Evolutionary conservation across 2,329 filamentous ascomycete species (phyloP), one percentile per base, ranked within the genome.

Genomic region (Aplosporella prunicola): DNA sequence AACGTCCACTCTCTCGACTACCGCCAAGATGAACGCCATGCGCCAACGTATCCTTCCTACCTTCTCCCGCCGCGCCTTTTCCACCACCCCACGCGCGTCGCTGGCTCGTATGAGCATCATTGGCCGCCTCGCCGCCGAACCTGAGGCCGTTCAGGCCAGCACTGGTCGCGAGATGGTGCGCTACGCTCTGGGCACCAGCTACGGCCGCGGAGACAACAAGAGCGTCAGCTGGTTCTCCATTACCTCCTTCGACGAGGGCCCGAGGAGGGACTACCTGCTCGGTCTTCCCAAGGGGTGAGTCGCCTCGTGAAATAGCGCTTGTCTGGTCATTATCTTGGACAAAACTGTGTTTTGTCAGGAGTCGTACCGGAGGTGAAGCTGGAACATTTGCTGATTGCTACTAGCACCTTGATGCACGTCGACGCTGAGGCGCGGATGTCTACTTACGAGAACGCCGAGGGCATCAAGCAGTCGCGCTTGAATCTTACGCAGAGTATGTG

Each of bases 201-300:
- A 58, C 42, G 86, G 86, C 10, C 63, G 69, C 43, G 67, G 64
- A 47, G 82, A 89, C 9, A 81, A 89, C 11, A 71, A 76, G 55
- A 72, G 77, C 56, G 84, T 82, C 20, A 91, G 80, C 69, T 96
- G 83, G 82, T 96, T 93, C 72, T 72, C 71, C 41, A 69, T 96
- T 39, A 69, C 78, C 22, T 77, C 71, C 64, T 96, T 96, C 58
- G 65, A 32, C 67, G 78, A 84, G 46, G 83, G 81, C 9, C 62
- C 72, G 33, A 69, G 73, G 57, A 78, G 80, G 53, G 83, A 94
- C 45, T 80, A 74, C 53, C 58, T 94, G 49, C 64, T 83, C 54
- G 68, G 63, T 52, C 62, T 95, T 61, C 76, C 77, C 38, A 96
- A 95, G 70, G 89, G 89, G 84, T 94, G 65, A 59, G 83, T 45